Percentiles rank a stretch among this genome's conserved stretches.
Conservation (phyloP, 2,329 filamentous ascomycete species). For the Neoascochyta sp. region DNA sequence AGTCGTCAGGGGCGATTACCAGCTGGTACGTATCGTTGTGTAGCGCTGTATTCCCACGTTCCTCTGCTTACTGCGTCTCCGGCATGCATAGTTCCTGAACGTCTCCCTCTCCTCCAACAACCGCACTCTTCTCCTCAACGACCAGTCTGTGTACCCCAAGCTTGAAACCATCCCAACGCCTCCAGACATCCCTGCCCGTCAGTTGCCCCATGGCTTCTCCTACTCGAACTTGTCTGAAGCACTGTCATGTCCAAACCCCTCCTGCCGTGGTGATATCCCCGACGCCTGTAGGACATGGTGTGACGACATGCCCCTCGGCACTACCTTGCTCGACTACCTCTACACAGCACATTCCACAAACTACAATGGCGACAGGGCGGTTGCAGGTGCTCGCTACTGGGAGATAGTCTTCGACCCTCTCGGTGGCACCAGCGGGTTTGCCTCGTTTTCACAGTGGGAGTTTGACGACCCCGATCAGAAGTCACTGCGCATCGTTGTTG, state of each 20-base stretch:
- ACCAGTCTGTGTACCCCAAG: conserved; percentile 21
- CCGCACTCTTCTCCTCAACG: conserved; percentile 26
- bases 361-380: conserved; percentile 8
- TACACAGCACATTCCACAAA: conserved; percentile 16
- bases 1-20: conserved; percentile 16
- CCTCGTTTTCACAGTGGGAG: conserved; percentile 9
- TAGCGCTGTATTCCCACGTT: too few relatives aligned
- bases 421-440: conserved; percentile 13
- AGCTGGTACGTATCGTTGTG: conserved; percentile 22
- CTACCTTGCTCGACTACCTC: conserved; percentile 18
- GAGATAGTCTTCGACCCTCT: conserved; percentile 30
- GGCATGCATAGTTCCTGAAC: conserved; percentile 25
- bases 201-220: conserved; percentile 21
- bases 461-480: conserved; percentile 23
- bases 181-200: conserved; percentile 14
- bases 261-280: conserved; percentile 8
- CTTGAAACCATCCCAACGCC: conserved; percentile 24
- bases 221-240: conserved; percentile 21
- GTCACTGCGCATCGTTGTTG: conserved; percentile 25
- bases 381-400: conserved; percentile 22
- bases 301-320: conserved; percentile 8
- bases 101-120: conserved; percentile 28
- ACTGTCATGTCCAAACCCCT: conserved; percentile 18
- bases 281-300: conserved; percentile 17
- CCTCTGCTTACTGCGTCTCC: not conserved